Evolutionary conservation across 208 protist genomes (phyloP), one percentile per base, ranked within the genome.

Genomic region (Crithidia sp.): DNA sequence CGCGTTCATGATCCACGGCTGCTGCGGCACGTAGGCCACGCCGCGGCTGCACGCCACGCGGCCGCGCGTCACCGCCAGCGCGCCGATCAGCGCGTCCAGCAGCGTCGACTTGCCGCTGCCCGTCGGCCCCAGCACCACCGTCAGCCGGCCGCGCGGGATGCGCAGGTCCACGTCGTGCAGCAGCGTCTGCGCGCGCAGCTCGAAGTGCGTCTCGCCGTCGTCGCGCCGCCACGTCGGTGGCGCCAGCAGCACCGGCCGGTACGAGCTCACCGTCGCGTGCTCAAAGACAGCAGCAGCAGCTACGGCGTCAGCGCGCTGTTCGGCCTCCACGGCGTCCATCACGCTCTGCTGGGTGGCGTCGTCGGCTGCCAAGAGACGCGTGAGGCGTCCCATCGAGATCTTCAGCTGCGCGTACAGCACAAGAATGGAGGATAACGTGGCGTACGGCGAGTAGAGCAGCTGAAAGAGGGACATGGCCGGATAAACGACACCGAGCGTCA

Each of bases 11-110:
- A 98, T 95, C 87, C 89, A 98, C 67, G 94, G 68, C 74, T 93
- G 79, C 78, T 99, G 97, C 39, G 95, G 82, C 44, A 87, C 86
- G 73, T 97, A 98, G 5, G 93, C 91, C 37, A 98, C 79, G 47
- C 41, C 67, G 37, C 67, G 50, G 16, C 56, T 13, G 50, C 66
- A 66, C 53, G 50, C 37, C 13, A 90, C 71, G 28, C 47, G 44
- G 56, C 86, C 87, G 28, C 57, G 54, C 59, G 73, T 77, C 39
- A 92, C 74, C 44, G 79, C 78, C 57, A 80, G 68, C 65, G 66
- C 59, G 49, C 84, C 84, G 47, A 88, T 71, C 53, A 91, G 60
- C 7, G 86, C 56, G n/a, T 81, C 74, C 55, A 89, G 71, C 45
- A 92, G 63, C 36, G 87, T 79, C 5, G 84, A 89, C 79, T 87